Evolutionary conservation across 352 stramenopile genomes (phyloP), one percentile per base, ranked within the genome.

Genomic region (Globisporangium nodosum): DNA sequence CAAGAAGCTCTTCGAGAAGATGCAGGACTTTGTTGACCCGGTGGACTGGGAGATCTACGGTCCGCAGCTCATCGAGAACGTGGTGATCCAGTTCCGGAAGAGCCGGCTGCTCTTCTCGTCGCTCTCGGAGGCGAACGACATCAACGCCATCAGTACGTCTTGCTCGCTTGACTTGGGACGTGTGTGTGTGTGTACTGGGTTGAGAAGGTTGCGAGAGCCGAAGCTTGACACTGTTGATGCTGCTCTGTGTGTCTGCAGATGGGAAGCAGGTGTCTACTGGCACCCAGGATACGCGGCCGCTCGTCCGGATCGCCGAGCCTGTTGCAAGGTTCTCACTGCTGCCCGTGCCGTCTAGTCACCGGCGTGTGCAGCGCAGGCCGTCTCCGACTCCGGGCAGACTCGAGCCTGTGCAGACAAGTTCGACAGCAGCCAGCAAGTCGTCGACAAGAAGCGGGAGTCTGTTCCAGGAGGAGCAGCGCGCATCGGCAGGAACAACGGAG

Each of bases 41-140:
- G 86, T 95, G 13, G 86, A 95, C 61, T 95, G 86, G 86, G 86
- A 95, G 62, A 90, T 95, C 50, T 95, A 92, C 49, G 86, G 86
- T 7, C 84, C 84, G 2, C 81, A 92, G 57, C 65, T 95, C 33
- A 86, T 93, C 43, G 77, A 92, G 56, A 93, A 94, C 54, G 86
- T 95, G 30, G 82, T 92, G 51, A 58, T 90, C 27, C 86, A 94
- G 73, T 95, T 93, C 51, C 77, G 85, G 27, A 92, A 87, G 58
- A 90, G 84, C 46, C 81, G 86, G 8, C 52, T 95, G 33, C 71
- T 95, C n/a, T 93, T 94, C 56, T 93, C 84, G 39, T 92, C 82
- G 48, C 58, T 95, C 8, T 92, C 81, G 0, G 80, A 91, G 57
- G 83, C 81, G 12, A 90, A 88, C 56, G 78, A 90, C 56, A 91